Base-by-base conservation (phyloP, 345 rosid species). In the Nephelium lappaceum region DNA sequence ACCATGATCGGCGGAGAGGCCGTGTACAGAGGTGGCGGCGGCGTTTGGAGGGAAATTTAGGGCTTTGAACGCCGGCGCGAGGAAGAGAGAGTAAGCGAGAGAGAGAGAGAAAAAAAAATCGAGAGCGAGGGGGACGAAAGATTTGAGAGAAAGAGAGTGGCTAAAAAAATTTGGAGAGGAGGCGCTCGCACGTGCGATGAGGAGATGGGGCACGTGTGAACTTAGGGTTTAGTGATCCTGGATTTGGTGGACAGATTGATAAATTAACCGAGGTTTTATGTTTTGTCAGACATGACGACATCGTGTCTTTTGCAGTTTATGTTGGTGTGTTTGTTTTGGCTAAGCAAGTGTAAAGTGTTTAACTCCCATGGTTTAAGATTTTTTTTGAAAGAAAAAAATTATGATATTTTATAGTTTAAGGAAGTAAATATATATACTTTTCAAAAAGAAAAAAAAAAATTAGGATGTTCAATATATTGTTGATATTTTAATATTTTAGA, bases 51-150 rank as follows among this genome's bases (percentile, higher is more conserved):
- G 0, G n/a, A 36, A 43, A 1, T 73, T 60, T 65, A 51, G 74
- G 77, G 70, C 67, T 68, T 78, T 60, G 55, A 72, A 85, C 86
- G 87, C 86, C 82, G 87, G 88, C 87, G 71, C 69, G 67, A 73
- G n/a, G 58, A 25, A 21, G 51, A 21, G 64, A 64, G 57, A 23
- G 53, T 25, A 21, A 41, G 81, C n/a, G 81, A 75, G 70, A 51
- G 78, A 77, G 53, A 55, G 79, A 45, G 45, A 47, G 60, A 38
- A 68, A 67, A 25, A 45, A 62, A 9, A 1, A 23, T 16, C 11
- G 38, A 60, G 77, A 25, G 69, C 10, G 45, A 27, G 36, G 79
- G n/a, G 67, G 77, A 58, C 38, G 67, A 57, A 75, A 79, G 75
- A 79, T 72, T 71, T 6, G 68, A 24, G 73, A 71, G 51, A 72